Conservation (phyloP, 140 eudicot species). For the Cichorium intybus region DNA sequence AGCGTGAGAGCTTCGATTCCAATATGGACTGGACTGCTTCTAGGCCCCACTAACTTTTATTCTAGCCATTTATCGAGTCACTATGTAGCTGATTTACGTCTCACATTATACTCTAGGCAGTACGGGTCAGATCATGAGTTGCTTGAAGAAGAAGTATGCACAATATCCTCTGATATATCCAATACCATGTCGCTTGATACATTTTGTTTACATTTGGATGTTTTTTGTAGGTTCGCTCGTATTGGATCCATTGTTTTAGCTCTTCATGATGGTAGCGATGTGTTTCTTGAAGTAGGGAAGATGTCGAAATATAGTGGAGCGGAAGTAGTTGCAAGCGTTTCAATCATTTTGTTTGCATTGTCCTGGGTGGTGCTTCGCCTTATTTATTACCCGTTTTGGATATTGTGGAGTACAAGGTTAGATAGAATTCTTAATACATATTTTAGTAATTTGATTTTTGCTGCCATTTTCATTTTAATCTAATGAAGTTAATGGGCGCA, state of each 20-base stretch:
- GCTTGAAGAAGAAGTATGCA: neutral
- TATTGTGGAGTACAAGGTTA: constrained; percentile 92
- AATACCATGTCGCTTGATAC: neutral
- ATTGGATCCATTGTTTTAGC: constrained; percentile 93
- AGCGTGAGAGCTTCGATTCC: too few species aligned
- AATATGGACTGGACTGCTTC: too few species aligned
- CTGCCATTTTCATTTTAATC: too few species aligned
- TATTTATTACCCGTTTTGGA: constrained; percentile 81
- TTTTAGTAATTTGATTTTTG: too few species aligned
- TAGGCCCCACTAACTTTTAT: too few species aligned
- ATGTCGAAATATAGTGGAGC: constrained; percentile 88
- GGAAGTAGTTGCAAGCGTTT: constrained; percentile 70
- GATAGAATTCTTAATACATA: neutral
- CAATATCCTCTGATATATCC: neutral
- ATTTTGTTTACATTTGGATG: neutral
- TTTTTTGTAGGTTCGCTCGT: constrained; percentile 66
- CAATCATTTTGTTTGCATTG: constrained; percentile 75
- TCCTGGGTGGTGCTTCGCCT: constrained; percentile 85
- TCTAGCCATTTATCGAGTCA: too few species aligned
- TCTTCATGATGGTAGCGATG: constrained; percentile 92
- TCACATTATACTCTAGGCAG: too few species aligned
- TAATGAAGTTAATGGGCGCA: too few species aligned
- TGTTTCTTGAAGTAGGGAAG: constrained; percentile 88
- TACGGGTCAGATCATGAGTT: neutral
- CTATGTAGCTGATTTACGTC: too few species aligned